Conservation (phyloP, 108 stramenopile genomes). For the Pelagomonas calceolata region DNA sequence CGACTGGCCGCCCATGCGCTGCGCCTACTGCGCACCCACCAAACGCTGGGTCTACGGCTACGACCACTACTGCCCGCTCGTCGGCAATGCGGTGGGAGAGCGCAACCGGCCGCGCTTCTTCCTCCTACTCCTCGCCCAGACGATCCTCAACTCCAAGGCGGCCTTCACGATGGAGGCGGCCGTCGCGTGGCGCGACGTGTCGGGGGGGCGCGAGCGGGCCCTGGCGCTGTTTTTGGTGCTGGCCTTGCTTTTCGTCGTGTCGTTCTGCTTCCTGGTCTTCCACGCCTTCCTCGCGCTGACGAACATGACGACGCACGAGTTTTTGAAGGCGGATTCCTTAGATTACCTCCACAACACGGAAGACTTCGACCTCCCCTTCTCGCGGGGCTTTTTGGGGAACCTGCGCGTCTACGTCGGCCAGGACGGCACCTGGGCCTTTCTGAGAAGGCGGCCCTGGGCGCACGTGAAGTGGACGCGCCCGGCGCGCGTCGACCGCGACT, state of each 20-base stretch:
- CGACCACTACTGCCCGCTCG: constrained; percentile 1
- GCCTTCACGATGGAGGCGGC: background rate
- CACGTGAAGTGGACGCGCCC: constrained; percentile 58
- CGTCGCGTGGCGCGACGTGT: background rate
- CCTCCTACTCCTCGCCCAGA: constrained; percentile 22
- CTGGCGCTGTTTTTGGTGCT: constrained; percentile 19
- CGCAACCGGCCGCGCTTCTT: background rate
- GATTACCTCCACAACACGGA: constrained; percentile 54
- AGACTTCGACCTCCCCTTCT: constrained; percentile 50
- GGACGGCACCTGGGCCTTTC: constrained; percentile 23
- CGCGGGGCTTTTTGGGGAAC: constrained; percentile 35
- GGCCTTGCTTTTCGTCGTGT: constrained; percentile 32
- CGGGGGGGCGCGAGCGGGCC: background rate
- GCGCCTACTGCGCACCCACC: background rate
- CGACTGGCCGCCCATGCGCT: background rate
- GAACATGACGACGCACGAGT: constrained; percentile 60
- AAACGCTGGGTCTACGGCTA: background rate
- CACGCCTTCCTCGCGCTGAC: constrained; percentile 40
- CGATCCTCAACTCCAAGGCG: background rate
- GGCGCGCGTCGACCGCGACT: constrained; percentile 45
- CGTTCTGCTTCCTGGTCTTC: constrained; percentile 23
- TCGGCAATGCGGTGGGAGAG: background rate
- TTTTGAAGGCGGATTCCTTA: constrained; percentile 24
- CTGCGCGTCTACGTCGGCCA: constrained; percentile 35
- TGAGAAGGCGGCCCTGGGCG: background rate